These are phyloP conservation scores for Pseudogymnoascus sp. DNA, from an alignment of 2,329 filamentous ascomycete genomes.

Conservation along the genomic window DNA sequence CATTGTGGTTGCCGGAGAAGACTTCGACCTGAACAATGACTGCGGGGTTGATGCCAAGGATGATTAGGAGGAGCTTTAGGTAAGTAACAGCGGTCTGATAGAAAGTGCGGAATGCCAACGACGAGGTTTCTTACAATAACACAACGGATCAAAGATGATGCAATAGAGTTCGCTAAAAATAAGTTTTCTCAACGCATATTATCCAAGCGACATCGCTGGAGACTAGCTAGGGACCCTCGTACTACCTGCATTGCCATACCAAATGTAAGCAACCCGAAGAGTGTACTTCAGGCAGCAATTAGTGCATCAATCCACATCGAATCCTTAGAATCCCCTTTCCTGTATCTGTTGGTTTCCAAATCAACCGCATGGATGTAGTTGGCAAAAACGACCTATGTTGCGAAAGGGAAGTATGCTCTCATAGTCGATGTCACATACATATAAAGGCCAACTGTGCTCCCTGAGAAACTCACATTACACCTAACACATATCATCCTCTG, in stretches of 20 bases:
- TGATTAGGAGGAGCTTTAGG: not conserved
- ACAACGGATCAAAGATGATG: not conserved
- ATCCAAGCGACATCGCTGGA: not conserved
- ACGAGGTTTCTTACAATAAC: not conserved
- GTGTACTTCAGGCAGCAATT: not conserved
- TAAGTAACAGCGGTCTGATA: not conserved
- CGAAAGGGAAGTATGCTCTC: not conserved
- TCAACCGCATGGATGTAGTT: not conserved
- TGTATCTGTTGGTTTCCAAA: not conserved
- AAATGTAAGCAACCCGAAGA: not conserved
- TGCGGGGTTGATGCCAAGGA: slow-evolving; percentile 35
- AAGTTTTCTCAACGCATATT: not conserved
- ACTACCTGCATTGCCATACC: not conserved
- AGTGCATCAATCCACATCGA: not conserved
- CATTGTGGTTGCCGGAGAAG: slow-evolving; percentile 42
- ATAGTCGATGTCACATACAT: not conserved
- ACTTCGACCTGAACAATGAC: slow-evolving; percentile 52
- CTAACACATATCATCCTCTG: not conserved
- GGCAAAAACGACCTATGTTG: not conserved
- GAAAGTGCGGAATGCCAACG: not conserved
- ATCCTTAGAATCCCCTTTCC: not conserved
- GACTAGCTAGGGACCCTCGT: not conserved
- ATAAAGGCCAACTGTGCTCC: not conserved
- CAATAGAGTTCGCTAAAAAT: not conserved
- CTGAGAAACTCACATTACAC: not conserved